Conservation (phyloP, 176 grass and related monocot species). For the Triticum aestivum region DNA sequence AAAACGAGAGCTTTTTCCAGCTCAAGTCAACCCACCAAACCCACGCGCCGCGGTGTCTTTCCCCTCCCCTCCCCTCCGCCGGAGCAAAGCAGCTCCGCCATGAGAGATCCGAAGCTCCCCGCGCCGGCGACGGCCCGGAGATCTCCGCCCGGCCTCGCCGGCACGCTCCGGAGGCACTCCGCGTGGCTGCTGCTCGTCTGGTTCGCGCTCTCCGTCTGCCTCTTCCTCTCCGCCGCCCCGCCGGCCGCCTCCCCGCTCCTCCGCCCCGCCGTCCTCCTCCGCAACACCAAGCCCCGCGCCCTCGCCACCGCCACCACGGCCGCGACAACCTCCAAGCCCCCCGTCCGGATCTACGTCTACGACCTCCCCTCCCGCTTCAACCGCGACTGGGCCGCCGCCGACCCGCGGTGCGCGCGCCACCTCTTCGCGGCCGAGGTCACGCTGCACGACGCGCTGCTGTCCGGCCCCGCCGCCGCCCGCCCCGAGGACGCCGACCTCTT, state of each 20-base stretch:
- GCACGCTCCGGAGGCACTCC: slow-evolving; percentile 53
- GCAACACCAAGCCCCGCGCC: slow-evolving; percentile 26
- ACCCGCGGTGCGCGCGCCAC: slow-evolving; percentile 64
- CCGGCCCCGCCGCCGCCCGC: background rate
- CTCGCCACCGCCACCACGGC: background rate
- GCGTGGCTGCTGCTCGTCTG: slow-evolving; percentile 67
- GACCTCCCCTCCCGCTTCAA: slow-evolving; percentile 77
- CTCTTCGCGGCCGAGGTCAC: slow-evolving; percentile 82
- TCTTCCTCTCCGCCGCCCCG: slow-evolving; percentile 35
- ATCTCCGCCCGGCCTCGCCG: slow-evolving; percentile 19
- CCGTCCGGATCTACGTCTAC: slow-evolving; percentile 74
- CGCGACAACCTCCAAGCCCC: background rate
- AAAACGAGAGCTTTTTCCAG: background rate
- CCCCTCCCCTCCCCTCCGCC: background rate
- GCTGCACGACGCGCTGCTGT: slow-evolving; percentile 64
- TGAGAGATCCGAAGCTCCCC: slow-evolving; percentile 43
- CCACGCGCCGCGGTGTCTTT: background rate
- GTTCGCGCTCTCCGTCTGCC: slow-evolving; percentile 54
- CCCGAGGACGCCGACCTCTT: slow-evolving; percentile 81
- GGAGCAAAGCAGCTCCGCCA: background rate
- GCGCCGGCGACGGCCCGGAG: background rate
- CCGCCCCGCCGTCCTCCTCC: slow-evolving; percentile 33
- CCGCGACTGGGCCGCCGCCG: slow-evolving; percentile 56
- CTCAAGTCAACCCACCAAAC: background rate
- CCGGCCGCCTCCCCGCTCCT: slow-evolving; percentile 8